phyloP scores from a whole-genome alignment of 2,329 filamentous ascomycete species.

The Juglanconis oblonga region DNA sequence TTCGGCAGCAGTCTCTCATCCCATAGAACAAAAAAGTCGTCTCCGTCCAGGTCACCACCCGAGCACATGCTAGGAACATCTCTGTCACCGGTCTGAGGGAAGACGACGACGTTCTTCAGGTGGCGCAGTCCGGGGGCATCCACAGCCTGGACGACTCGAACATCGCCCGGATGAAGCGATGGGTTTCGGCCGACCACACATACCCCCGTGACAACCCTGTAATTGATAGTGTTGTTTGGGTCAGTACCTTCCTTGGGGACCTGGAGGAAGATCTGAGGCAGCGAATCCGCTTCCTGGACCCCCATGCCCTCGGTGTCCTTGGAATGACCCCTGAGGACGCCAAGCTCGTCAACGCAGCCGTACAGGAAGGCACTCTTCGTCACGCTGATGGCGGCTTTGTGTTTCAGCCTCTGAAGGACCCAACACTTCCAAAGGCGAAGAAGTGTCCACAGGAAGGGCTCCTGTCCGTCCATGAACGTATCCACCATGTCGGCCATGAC shows the following conservation, averaged over 20 bases:
- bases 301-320: conserved; percentile 37
- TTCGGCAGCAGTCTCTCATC: conserved; percentile 69
- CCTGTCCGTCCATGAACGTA: conserved; percentile 69
- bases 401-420: conserved; percentile 85
- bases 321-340: conserved; percentile 68
- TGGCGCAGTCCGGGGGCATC: conserved; percentile 71
- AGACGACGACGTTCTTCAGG: conserved; percentile 80
- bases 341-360: conserved; percentile 84
- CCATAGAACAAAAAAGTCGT: conserved; percentile 96
- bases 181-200: conserved; percentile 90
- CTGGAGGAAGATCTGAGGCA: conserved; percentile 90
- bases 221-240: conserved; percentile 48
- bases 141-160: conserved; percentile 83
- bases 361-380: conserved; percentile 83
- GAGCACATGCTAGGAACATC: conserved; percentile 93
- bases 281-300: conserved; percentile 31
- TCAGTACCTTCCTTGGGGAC: conserved; percentile 49
- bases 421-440: conserved; percentile 83
- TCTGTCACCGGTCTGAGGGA: conserved; percentile 78
- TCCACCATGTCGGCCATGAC: conserved; percentile 71
- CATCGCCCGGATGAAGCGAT: conserved; percentile 87
- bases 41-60: conserved; percentile 91
- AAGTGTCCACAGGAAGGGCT: conserved; percentile 80
- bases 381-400: conserved; percentile 83
- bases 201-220: conserved; percentile 67